Evolutionary conservation across 2,329 filamentous ascomycete species (phyloP), one percentile per base, ranked within the genome.

Genomic region (Coniella vitis): DNA sequence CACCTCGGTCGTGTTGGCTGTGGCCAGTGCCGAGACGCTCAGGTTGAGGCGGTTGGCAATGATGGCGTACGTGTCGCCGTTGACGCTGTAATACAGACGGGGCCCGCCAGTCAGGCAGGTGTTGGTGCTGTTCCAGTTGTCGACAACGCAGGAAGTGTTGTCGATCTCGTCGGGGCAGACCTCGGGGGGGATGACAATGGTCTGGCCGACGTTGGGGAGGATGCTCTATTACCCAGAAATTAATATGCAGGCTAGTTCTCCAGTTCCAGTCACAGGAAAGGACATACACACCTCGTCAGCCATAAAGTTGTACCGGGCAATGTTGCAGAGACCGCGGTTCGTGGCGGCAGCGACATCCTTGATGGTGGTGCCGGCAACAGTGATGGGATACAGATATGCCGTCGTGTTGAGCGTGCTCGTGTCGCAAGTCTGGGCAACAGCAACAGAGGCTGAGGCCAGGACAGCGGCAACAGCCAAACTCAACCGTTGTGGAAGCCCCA

Each of bases 381-480:
- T 46, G 12, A 46, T 31, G 3, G 44, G 44, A 12, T 39, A 46
- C 36, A 46, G 22, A 7, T 34, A 31, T 7, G 29, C 8, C 7
- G 44, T 46, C 35, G 44, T 46, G 44, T 46, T 46, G 36, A 46
- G 44, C 4, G 44, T 22, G 21, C 36, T 39, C 21, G 44, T 46
- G 36, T 46, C 44, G 29, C 44, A 46, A 9, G 36, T n/a, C 14
- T 35, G 35, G 25, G 35, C 44, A 13, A 37, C 29, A 19, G 44
- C 36, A 37, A 46, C 14, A 4, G 44, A 54, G 39, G 51, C 38
- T 20, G 44, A 51, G 20, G 48, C 49, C 39, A 52, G 20, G 38
- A 22, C 38, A 16, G 48, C 21, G 40, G 19, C 37, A 35, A 47
- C 17, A 48, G 32, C 44, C 20, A 39, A 36, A 25, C 38, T 25